Percentiles rank a stretch among this genome's conserved stretches.
phyloP scores from a whole-genome alignment of 2,329 filamentous ascomycete genomes.

The Didymella exigua region DNA sequence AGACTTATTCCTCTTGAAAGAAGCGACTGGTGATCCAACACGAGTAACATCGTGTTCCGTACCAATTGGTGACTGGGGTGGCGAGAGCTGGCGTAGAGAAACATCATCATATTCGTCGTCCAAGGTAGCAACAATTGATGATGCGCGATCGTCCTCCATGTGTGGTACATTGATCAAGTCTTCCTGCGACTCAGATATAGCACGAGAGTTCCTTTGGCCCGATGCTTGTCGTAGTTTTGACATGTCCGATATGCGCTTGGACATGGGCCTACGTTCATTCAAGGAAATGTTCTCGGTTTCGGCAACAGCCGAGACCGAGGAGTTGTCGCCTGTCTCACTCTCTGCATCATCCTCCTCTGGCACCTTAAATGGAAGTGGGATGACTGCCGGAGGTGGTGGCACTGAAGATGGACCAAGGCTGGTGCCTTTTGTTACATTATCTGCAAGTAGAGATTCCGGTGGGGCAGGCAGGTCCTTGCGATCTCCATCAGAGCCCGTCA shows the following conservation, averaged over 20 bases:
- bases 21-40: not conserved
- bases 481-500: not conserved
- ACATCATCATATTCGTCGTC: constrained; percentile 62
- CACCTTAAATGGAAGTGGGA: constrained; percentile 70
- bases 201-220: constrained; percentile 22
- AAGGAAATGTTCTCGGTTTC: constrained; percentile 27
- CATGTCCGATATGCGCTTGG: constrained; percentile 43
- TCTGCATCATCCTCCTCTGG: constrained; percentile 54
- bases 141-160: constrained; percentile 51
- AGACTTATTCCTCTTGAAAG: not conserved
- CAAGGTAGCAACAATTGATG: constrained; percentile 59
- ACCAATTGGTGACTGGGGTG: constrained; percentile 32
- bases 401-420: constrained; percentile 41
- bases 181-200: constrained; percentile 45
- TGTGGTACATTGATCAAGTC: constrained; percentile 39
- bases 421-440: constrained; percentile 10
- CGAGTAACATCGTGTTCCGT: constrained; percentile 16
- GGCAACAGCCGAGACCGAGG: constrained; percentile 64
- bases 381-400: constrained; percentile 59
- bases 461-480: constrained; percentile 10
- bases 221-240: constrained; percentile 38
- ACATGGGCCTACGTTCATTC: constrained; percentile 35
- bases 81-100: constrained; percentile 41
- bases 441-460: constrained; percentile 9
- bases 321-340: constrained; percentile 55